phyloP scores from a whole-genome alignment of 257 asterid genomes.

The Przewalskia tangutica region DNA sequence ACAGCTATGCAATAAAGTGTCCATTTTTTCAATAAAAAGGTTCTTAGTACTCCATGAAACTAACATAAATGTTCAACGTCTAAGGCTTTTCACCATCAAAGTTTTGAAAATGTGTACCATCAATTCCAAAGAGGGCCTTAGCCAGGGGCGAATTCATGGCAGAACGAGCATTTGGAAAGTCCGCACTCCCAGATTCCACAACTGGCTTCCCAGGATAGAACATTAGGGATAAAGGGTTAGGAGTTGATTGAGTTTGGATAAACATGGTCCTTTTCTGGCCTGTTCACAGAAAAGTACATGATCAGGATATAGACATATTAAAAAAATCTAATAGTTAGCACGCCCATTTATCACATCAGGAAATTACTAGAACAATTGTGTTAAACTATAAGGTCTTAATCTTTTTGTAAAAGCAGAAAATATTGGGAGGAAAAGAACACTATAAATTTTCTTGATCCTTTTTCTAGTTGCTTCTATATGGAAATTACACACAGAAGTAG shows the following conservation, averaged over 20 bases:
- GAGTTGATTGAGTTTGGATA: conserved; percentile 91
- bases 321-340: neutral
- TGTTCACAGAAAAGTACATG: conserved; percentile 25
- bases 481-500: neutral
- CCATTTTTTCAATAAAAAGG: neutral
- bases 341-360: neutral
- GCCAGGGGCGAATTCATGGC: conserved; percentile 92
- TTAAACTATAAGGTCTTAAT: neutral
- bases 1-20: neutral
- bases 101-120: conserved; percentile 31
- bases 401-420: neutral
- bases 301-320: neutral
- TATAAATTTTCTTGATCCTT: neutral
- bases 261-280: conserved; percentile 95
- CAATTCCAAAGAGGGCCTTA: conserved; percentile 69
- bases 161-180: conserved; percentile 87
- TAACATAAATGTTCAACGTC: neutral
- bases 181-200: conserved; percentile 75
- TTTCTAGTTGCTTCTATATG: neutral
- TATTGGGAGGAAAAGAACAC: neutral
- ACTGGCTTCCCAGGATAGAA: conserved; percentile 95
- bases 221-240: conserved; percentile 91
- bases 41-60: neutral
- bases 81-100: neutral
- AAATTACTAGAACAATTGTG: neutral